These are phyloP conservation scores for Colletotrichum gloeosporioides DNA, from an alignment of 2,329 filamentous ascomycete genomes.

Conservation along the genomic window DNA sequence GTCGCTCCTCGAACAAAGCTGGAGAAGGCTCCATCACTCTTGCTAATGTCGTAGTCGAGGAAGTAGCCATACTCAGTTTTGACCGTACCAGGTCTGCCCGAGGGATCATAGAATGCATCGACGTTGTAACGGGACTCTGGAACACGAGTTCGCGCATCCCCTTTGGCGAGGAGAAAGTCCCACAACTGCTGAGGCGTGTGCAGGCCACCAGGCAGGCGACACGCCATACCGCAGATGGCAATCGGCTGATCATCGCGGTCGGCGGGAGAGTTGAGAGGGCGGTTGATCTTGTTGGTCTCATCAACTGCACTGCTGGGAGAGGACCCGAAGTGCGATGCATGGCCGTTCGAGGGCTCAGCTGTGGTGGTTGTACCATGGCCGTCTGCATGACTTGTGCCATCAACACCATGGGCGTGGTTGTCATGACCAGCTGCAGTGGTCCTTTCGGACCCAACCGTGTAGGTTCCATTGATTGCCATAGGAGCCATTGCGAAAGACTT, in stretches of 20 bases:
- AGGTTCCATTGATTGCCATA: neutral
- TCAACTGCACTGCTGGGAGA: neutral
- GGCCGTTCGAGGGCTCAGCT: neutral
- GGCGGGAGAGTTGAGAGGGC: neutral
- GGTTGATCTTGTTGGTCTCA: neutral
- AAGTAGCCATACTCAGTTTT: conserved; percentile 21
- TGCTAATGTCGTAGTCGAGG: conserved; percentile 2
- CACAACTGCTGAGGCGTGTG: conserved; percentile 38
- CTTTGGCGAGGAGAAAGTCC: conserved; percentile 30
- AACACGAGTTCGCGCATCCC: conserved; percentile 5
- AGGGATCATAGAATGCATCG: conserved; percentile 8
- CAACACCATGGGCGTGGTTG: neutral
- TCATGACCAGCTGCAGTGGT: neutral
- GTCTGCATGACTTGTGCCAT: neutral
- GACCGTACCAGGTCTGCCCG: conserved; percentile 8
- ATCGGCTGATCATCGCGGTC: conserved; percentile 33
- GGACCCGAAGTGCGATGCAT: neutral
- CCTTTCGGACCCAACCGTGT: neutral
- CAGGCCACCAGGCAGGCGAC: conserved; percentile 41
- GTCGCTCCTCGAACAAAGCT: neutral
- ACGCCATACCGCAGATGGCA: conserved; percentile 51
- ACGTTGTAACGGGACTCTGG: conserved; percentile 22
- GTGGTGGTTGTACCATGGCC: neutral
- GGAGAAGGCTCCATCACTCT: neutral
- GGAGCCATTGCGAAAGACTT: neutral